Evolutionary conservation across 2,329 filamentous ascomycete genomes (phyloP), one percentile per base, ranked within the genome.

Genomic region (Cryphonectria radicalis): DNA sequence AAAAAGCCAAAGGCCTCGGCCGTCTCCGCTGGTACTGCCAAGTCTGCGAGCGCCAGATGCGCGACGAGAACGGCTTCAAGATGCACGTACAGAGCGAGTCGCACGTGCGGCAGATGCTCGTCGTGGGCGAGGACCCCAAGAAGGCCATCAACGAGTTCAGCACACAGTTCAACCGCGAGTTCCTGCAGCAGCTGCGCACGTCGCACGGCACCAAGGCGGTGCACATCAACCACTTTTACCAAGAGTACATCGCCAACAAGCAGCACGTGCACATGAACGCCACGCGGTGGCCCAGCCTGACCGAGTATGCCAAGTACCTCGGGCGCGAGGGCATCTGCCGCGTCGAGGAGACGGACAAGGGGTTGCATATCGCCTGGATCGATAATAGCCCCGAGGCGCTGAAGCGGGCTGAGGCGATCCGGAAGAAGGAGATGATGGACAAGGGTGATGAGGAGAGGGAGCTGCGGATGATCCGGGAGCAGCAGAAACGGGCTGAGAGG

Each of bases 201-300:
- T 89, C 91, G 0, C 96, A 99, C 77, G 94, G 94, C 74, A 94
- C 97, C 81, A 99, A 99, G 81, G 88, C 90, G 76, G 90, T 98
- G 1, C 88, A 95, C 46, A 89, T 95, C 67, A 99, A 99, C 78
- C 91, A 93, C 73, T 98, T 98, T 80, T 99, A 99, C 82, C 94
- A 98, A 79, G 91, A 95, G 78, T 96, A 97, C 77, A 98, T 98
- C 76, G 87, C 90, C 22, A 92, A 95, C 76, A 94, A 95, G 80
- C 88, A 94, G 77, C 95, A 98, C 79, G 85, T 96, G 11, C 96
- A 98, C 79, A 94, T 98, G 92, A 98, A 98, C 81, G 87, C 94
- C 10, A 98, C 96, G 0, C 91, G 92, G 77, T 98, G 94, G 94
- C 89, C 91, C 4, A 93, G 89, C 68, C 82, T 99, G 76, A 95